Base-by-base conservation (phyloP, 1,284 basidiomycete species). In the Microbotryum violaceum region DNA sequence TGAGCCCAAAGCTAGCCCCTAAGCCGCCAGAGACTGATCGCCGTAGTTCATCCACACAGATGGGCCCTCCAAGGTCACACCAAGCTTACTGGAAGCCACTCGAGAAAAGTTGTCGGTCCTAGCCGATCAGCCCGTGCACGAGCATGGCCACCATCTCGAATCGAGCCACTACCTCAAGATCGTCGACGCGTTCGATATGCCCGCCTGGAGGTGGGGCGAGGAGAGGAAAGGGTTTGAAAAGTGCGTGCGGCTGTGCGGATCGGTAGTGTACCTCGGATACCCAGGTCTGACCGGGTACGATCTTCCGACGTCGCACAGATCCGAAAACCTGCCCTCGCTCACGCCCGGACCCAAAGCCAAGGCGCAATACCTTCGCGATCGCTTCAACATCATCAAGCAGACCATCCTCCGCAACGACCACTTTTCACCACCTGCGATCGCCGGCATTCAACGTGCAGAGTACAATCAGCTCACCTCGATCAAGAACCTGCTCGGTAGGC, bases 121-220 rank as follows among this genome's bases (percentile, higher is more conserved):
- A 68, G 85, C 82, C 16, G 59, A 60, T 8, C 42, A 33, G 49
- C 57, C 54, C n/a, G 33, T 23, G 2, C 55, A 44, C 20, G 57
- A 49, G n/a, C 52, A 45, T 10, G 52, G 20, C 25, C 49, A 56
- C 27, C 62, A 67, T 21, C 27, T 92, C 27, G 91, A 96, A 67
- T 85, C 90, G 8, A 87, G 92, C 52, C 83, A 83, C 52, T 90
- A 94, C 74, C 79, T 98, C 53, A 84, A 84, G 67, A 80, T 97
- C 61, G 79, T 97, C 44, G 85, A 96, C 74, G 86, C 93, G 12
- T 97, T 93, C 70, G 87, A 92, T 45, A 96, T 97, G 89, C 94
- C 94, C 0, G 78, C 85, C 10, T 89, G 91, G 83, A 82, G 85
- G 69, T 98, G 91, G 83, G 91, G 91, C 44, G 78, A 81, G 25